A percentile compares a stretch with the other conserved stretches of the same genome.
Conservation (phyloP, 495 filamentous ascomycete genomes). For the Tuber brumale region DNA sequence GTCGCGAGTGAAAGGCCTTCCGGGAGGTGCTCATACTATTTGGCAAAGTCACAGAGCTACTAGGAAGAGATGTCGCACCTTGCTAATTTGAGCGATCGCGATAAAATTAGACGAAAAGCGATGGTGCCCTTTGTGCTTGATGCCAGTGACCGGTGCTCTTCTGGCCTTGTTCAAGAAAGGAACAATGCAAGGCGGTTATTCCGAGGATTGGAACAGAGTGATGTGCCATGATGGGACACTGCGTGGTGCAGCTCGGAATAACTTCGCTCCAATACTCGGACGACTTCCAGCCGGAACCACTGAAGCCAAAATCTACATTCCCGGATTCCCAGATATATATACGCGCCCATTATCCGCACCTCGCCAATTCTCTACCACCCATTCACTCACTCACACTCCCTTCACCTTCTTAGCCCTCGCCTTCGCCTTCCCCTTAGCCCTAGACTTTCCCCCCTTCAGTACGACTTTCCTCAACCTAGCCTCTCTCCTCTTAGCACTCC, state of each 20-base stretch:
- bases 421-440: not conserved
- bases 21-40: not conserved
- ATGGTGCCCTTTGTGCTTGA: not conserved
- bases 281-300: not conserved
- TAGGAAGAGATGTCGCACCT: not conserved
- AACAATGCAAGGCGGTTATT: not conserved
- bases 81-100: not conserved
- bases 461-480: conserved; percentile 27
- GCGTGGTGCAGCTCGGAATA: not conserved
- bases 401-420: conserved; percentile 3
- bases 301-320: not conserved
- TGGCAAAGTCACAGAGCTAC: not conserved
- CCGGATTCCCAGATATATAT: not conserved
- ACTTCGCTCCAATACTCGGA: not conserved
- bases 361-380: not conserved
- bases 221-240: not conserved
- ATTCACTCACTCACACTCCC: not conserved
- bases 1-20: not conserved
- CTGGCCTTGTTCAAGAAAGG: not conserved
- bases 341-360: not conserved
- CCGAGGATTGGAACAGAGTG: not conserved
- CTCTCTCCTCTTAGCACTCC: conserved; percentile 19
- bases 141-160: too few species aligned
- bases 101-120: not conserved
- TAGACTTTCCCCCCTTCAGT: conserved; percentile 26